Base-by-base conservation (phyloP, 768 basidiomycete species). In the Kockovaella imperatae region DNA sequence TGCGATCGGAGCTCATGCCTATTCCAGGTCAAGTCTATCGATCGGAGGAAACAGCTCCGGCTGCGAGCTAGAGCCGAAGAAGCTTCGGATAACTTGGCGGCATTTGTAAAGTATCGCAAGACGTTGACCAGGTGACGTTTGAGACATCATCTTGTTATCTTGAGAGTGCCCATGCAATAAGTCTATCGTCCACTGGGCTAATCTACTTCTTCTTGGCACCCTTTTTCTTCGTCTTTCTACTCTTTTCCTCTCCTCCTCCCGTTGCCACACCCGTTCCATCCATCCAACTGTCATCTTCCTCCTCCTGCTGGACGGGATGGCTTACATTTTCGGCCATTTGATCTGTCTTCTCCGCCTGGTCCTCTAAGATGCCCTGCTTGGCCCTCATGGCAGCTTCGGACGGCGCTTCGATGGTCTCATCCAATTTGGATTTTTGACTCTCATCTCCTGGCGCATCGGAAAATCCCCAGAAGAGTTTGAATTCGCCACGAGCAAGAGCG, bases 381-480 rank as follows among this genome's bases (percentile, higher is more conserved):
- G 61, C 59, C 34, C 52, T 50, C 35, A 56, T 49, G 15, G 64
- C 58, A n/a, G 56, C 49, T 40, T 62, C 63, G 0, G 64, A 60
- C 3, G 57, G 47, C 8, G 55, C 34, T 42, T 65, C 57, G 43
- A 64, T 61, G 2, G 56, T 58, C 7, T 60, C 59, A 40, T 64
- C 63, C 13, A 59, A 14, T 2, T 34, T 28, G n/a, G 32, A 39
- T 26, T 50, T 44, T 14, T 52, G 40, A 10, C 43, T 45, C 14
- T 66, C 60, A 18, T 74, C 72, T 14, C 74, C 76, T 2, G 57
- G 53, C 1, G 42, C 31, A 69, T 88, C 86, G 43, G 73, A 76
- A 84, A 84, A 90, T 14, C 55, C 69, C 83, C 84, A 88, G 18
- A 81, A 78, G 21, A 79, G 76, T 11, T 55, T 57, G n/a, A 87